Conservation (phyloP, 1,139 yeast genomes). For the Lizanozyma gosingica region DNA sequence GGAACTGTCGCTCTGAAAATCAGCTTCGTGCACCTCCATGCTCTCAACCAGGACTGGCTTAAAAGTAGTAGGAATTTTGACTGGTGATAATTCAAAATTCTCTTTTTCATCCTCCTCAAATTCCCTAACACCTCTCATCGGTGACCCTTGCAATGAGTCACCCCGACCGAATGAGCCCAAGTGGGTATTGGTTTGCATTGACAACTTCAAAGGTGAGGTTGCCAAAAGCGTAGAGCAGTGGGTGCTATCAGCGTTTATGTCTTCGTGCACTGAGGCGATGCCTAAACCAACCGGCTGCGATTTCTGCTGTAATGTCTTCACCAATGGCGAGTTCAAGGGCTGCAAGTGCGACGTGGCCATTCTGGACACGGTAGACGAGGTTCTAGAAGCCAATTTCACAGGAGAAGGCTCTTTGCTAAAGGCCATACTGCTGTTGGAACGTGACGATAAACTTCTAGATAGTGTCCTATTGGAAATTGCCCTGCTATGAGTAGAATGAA, state of each 20-base stretch:
- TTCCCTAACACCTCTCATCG: not conserved
- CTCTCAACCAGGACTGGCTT: no score
- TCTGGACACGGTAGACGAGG: no score
- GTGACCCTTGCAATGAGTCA: not conserved
- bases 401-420: not conserved
- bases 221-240: not conserved
- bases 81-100: not conserved
- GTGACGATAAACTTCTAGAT: not conserved
- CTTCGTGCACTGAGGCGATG: not conserved
- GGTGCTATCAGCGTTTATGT: not conserved
- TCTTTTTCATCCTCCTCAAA: not conserved
- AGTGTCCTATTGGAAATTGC: not conserved
- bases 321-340: not conserved
- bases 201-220: not conserved
- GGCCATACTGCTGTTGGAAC: not conserved
- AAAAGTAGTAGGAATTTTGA: not conserved
- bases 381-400: not conserved
- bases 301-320: not conserved
- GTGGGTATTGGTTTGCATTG: not conserved
- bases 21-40: not conserved
- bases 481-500: not conserved
- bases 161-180: not conserved
- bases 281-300: no score
- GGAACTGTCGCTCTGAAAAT: not conserved
- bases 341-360: not conserved